phyloP scores from a whole-genome alignment of 2,329 filamentous ascomycete genomes.

The Paramyrothecium roridum region DNA sequence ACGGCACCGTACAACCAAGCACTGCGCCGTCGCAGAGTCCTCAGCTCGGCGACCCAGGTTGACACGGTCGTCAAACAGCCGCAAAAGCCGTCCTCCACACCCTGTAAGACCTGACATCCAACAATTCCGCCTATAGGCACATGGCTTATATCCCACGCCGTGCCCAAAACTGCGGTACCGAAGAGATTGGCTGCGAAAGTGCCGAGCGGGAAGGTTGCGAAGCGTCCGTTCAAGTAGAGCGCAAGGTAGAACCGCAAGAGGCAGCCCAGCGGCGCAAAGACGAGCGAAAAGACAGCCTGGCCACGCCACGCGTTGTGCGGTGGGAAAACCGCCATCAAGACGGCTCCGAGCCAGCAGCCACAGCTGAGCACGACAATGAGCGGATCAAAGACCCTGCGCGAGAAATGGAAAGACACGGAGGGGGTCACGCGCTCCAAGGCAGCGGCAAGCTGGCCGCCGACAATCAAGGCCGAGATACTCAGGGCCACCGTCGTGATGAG shows the following conservation, averaged over 20 bases:
- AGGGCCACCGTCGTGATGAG: constrained; percentile 69
- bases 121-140: constrained; percentile 51
- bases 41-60: constrained; percentile 63
- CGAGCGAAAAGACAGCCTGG: constrained; percentile 68
- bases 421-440: constrained; percentile 57
- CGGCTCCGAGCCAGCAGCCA: constrained; percentile 74
- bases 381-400: constrained; percentile 62
- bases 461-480: constrained; percentile 64
- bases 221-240: constrained; percentile 64
- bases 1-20: constrained; percentile 65
- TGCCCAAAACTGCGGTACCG: constrained; percentile 71
- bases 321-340: constrained; percentile 69
- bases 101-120: constrained; percentile 67
- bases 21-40: constrained; percentile 45
- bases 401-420: constrained; percentile 53
- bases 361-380: constrained; percentile 61
- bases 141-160: constrained; percentile 78
- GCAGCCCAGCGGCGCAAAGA: constrained; percentile 81
- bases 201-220: constrained; percentile 73
- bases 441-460: constrained; percentile 74
- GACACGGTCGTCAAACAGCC: constrained; percentile 65
- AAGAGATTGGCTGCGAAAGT: constrained; percentile 81
- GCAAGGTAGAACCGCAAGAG: constrained; percentile 72
- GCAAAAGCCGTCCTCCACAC: constrained; percentile 66
- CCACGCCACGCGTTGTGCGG: constrained; percentile 75